Conservation (phyloP, 331 rosid genomes). For the Rosa hybrid region DNA sequence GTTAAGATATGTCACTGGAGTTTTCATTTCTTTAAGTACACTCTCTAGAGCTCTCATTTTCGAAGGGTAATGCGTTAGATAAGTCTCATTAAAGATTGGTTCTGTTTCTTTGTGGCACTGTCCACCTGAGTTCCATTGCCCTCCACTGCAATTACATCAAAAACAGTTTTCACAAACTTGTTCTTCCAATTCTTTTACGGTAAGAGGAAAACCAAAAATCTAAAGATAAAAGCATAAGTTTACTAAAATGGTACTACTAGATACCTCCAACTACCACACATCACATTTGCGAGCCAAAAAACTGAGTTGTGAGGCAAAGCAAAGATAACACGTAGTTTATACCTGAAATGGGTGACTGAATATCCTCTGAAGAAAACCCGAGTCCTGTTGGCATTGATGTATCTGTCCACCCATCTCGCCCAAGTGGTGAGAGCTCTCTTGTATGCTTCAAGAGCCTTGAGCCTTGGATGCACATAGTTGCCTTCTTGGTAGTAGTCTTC, state of each 20-base stretch:
- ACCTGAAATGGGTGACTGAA: constrained; percentile 94
- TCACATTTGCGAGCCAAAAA: constrained; percentile 6
- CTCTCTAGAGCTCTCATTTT: constrained; percentile 82
- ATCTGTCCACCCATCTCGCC: constrained; percentile 76
- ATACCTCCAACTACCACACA: neutral
- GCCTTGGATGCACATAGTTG: constrained; percentile 65
- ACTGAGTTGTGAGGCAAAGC: neutral
- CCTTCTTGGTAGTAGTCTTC: constrained; percentile 98
- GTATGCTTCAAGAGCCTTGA: constrained; percentile 78
- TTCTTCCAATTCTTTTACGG: neutral
- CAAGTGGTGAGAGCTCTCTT: constrained; percentile 83
- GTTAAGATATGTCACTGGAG: constrained; percentile 75
- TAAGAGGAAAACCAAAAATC: neutral
- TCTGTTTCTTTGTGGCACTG: constrained; percentile 78
- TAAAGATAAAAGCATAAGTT: neutral
- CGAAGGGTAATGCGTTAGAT: constrained; percentile 62
- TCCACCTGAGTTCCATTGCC: constrained; percentile 98
- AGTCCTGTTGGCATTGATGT: constrained; percentile 61
- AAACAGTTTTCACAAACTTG: constrained; percentile 16
- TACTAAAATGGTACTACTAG: neutral
- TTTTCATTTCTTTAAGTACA: constrained; percentile 65
- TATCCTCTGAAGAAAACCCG: constrained; percentile 89
- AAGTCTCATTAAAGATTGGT: constrained; percentile 59
- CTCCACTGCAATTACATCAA: constrained; percentile 67
- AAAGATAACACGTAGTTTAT: constrained; percentile 12